phyloP scores from a whole-genome alignment of 371 early-diverging fungal genomes.

The Cokeromyces recurvatus region DNA sequence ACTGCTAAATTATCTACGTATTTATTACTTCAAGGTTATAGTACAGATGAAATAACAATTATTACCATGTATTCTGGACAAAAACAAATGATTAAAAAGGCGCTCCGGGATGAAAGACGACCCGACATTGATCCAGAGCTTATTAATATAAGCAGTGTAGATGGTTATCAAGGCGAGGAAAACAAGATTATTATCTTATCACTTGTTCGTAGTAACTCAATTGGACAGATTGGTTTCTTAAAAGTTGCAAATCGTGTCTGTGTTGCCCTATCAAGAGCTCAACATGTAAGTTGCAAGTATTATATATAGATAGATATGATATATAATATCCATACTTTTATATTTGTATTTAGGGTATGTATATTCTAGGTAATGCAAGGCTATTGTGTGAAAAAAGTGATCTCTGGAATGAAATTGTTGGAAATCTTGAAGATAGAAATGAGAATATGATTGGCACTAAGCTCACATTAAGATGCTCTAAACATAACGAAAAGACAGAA shows the following conservation, averaged over 20 bases:
- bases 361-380: conserved; percentile 65
- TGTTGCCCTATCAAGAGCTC: conserved; percentile 74
- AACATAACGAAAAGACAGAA: conserved; percentile 32
- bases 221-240: conserved; percentile 71
- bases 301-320: too few relatives aligned
- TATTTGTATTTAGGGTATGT: conserved; percentile 65
- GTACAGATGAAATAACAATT: conserved; percentile 47
- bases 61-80: conserved; percentile 64
- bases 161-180: conserved; percentile 80
- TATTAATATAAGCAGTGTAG: conserved; percentile 66
- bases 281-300: conserved; percentile 43
- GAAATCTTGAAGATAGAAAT: conserved; percentile 23
- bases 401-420: conserved; percentile 56
- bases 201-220: conserved; percentile 57
- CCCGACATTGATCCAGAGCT: conserved; percentile 17
- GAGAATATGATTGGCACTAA: conserved; percentile 37
- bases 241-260: conserved; percentile 70
- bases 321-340: too few relatives aligned
- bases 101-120: conserved; percentile 30
- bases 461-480: conserved; percentile 37
- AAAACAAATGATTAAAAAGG: conserved; percentile 34
- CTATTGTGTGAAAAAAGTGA: conserved; percentile 50
- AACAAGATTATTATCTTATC: conserved; percentile 73
- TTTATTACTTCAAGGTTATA: conserved; percentile 52
- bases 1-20: conserved; percentile 49